Evolutionary conservation across 352 stramenopile genomes (phyloP).

Genomic region (Globisporangium okanoganense): DNA sequence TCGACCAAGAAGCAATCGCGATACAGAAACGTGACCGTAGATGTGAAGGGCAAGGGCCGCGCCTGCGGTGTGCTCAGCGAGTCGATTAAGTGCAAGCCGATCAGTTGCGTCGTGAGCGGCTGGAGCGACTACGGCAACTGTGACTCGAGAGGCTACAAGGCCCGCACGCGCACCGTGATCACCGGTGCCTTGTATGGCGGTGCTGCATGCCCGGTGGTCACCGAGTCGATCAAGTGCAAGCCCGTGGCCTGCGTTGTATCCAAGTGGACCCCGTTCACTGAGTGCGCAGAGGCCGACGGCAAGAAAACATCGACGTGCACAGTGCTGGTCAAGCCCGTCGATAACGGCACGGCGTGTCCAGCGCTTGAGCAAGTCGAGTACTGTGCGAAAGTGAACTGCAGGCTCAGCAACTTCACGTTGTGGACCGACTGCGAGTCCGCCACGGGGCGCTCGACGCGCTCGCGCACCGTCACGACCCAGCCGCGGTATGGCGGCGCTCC

Average conservation of each 20-base stretch:
- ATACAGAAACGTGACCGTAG: conserved; percentile 16
- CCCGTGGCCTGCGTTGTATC: conserved; percentile 56
- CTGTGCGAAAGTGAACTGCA: conserved; percentile 46
- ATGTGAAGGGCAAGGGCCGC: conserved; percentile 26
- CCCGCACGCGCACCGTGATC: conserved; percentile 31
- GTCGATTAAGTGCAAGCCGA: conserved; percentile 34
- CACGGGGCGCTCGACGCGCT: conserved; percentile 22
- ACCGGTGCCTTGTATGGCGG: conserved; percentile 27
- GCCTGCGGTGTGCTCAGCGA: conserved; percentile 26
- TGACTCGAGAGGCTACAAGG: conserved; percentile 34
- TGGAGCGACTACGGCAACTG: conserved; percentile 44
- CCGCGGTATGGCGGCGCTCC: conserved; percentile 8
- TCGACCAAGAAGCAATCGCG: conserved; percentile 41
- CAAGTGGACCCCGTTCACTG: conserved; percentile 36
- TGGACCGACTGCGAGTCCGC: conserved; percentile 23
- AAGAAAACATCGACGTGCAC: conserved; percentile 36
- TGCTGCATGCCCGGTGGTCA: conserved; percentile 32
- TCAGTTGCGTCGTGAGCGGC: conserved; percentile 42
- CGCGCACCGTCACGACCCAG: conserved; percentile 12
- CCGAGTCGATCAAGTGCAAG: conserved; percentile 45
- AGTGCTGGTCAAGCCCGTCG: conserved; percentile 26
- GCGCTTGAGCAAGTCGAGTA: conserved; percentile 30
- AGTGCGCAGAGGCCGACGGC: conserved; percentile 27
- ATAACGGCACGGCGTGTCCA: conserved; percentile 40
- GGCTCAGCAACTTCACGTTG: conserved; percentile 29